A percentile compares a stretch with the other conserved stretches of the same genome.
phyloP scores from a whole-genome alignment of 2,329 filamentous ascomycete genomes.

The Onygenales sp. region DNA sequence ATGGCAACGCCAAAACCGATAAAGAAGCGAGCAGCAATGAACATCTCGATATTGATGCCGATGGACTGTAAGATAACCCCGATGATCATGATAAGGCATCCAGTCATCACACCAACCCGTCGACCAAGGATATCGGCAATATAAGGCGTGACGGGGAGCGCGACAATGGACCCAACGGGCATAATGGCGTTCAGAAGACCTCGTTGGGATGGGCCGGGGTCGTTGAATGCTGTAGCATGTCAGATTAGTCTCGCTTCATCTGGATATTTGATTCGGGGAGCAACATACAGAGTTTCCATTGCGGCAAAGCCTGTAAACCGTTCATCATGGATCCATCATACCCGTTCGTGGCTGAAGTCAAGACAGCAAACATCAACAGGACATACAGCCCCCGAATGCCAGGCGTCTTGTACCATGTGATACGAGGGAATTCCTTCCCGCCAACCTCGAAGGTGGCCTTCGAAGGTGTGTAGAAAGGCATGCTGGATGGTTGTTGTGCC shows the following conservation, averaged over 20 bases:
- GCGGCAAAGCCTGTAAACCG: constrained; percentile 34
- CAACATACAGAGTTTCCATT: constrained; percentile 30
- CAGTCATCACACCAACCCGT: constrained; percentile 37
- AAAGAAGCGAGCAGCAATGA: constrained; percentile 20
- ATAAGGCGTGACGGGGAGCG: constrained; percentile 40
- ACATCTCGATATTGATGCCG: constrained; percentile 19
- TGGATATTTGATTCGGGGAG: neutral
- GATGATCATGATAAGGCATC: constrained; percentile 17
- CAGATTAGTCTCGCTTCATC: neutral
- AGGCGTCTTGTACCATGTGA: constrained; percentile 18
- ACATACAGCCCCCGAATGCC: constrained; percentile 18
- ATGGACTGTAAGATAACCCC: constrained; percentile 21
- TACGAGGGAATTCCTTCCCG: constrained; percentile 14
- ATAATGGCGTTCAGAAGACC: constrained; percentile 41
- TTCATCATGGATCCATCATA: constrained; percentile 46
- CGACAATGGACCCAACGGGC: constrained; percentile 40
- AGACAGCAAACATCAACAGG: constrained; percentile 14
- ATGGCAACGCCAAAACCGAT: constrained; percentile 21
- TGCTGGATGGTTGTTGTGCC: neutral
- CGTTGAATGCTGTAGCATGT: constrained; percentile 11
- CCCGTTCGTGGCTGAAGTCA: constrained; percentile 32
- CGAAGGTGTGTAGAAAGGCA: neutral
- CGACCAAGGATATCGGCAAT: constrained; percentile 40
- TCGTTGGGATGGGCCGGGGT: constrained; percentile 25
- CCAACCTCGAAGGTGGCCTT: constrained; percentile 10